These are phyloP conservation scores for Penicillium dipodomyicola DNA, from an alignment of 495 filamentous ascomycete genomes.

Conservation along the genomic window DNA sequence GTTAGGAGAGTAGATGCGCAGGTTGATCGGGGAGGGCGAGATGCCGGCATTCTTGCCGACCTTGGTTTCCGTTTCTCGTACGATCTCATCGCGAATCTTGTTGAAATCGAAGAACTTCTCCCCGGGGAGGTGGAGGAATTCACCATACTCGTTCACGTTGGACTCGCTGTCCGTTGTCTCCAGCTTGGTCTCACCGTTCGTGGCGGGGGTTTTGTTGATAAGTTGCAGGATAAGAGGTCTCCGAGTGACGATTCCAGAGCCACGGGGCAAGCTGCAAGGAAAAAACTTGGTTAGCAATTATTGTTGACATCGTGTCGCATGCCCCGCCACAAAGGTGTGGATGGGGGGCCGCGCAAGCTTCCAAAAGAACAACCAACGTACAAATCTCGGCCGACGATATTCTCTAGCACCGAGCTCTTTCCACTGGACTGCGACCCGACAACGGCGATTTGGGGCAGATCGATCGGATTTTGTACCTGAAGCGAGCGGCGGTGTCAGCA, in stretches of 20 bases:
- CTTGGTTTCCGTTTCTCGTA: constrained; percentile 93
- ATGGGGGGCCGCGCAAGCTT: constrained; percentile 9
- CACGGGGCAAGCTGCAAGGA: constrained; percentile 78
- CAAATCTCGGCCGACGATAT: constrained; percentile 99
- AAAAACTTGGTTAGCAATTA: constrained; percentile 31
- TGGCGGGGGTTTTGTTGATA: constrained; percentile 74
- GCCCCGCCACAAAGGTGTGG: constrained; percentile 16
- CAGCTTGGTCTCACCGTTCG: constrained; percentile 70
- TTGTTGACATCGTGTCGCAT: constrained; percentile 16
- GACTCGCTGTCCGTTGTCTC: constrained; percentile 77
- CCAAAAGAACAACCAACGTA: constrained; percentile 44
- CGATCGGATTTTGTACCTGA: constrained; percentile 95
- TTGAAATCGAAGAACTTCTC: constrained; percentile 99
- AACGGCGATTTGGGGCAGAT: constrained; percentile 97
- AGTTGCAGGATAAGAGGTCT: constrained; percentile 96
- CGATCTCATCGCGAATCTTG: constrained; percentile 98
- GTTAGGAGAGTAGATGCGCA: constrained; percentile 96
- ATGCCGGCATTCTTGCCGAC: constrained; percentile 96
- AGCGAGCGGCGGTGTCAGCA: constrained; percentile 36
- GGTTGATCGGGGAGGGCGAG: constrained; percentile 92
- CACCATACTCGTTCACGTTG: constrained; percentile 96
- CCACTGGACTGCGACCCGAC: constrained; percentile 98
- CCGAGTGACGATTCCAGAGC: constrained; percentile 95
- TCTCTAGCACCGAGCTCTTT: constrained; percentile 99
- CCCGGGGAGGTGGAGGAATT: constrained; percentile 97